Evolutionary conservation across 148 eudicot genomes (phyloP).

Genomic region (Chenopodium berlandieri): DNA sequence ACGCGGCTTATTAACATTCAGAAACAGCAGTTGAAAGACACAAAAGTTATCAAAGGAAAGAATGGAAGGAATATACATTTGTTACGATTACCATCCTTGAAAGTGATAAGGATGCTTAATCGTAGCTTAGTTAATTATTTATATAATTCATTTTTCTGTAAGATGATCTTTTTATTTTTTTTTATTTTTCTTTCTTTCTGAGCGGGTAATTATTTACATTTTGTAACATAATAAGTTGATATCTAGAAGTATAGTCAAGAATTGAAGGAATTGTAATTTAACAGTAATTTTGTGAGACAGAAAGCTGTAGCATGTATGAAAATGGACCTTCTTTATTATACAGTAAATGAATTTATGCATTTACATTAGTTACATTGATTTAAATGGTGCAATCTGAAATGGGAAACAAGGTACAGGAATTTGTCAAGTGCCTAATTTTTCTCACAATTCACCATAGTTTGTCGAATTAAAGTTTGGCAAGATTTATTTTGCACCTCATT

Average conservation of each 20-base stretch:
- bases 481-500: neutral
- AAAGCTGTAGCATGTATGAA: neutral
- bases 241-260: conserved; percentile 11
- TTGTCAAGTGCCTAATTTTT: neutral
- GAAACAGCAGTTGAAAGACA: neutral
- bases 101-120: conserved; percentile 21
- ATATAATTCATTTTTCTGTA: conserved; percentile 26
- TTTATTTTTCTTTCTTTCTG: neutral
- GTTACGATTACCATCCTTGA: conserved; percentile 20
- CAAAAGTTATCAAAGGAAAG: neutral
- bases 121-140: conserved; percentile 15
- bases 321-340: neutral
- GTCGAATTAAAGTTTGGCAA: neutral
- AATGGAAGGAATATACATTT: neutral
- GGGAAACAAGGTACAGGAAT: no score
- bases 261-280: conserved; percentile 13
- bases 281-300: neutral
- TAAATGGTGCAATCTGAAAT: neutral
- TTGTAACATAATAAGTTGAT: conserved; percentile 22
- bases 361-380: neutral
- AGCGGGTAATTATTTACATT: conserved; percentile 12
- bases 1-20: neutral
- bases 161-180: conserved; percentile 14
- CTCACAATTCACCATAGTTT: neutral
- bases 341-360: neutral